Base-by-base conservation (phyloP, 176 grass and related monocot genomes). In the Dendrocalamus sinicus region DNA sequence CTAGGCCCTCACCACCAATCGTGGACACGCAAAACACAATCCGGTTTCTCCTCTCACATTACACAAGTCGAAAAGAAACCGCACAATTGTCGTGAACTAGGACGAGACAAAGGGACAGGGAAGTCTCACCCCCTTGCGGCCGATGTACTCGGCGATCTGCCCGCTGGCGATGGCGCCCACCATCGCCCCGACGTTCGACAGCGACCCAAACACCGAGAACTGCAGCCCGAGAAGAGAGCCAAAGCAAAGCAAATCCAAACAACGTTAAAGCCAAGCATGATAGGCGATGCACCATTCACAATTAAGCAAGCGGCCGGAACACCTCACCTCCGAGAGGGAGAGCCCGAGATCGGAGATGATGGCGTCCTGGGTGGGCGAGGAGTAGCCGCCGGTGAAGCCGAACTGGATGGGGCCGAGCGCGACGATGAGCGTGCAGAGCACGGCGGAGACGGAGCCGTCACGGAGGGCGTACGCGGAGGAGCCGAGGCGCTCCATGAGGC, bases 151-250 rank as follows among this genome's bases (percentile, higher is more conserved):
- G 2, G 93, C 91, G 40, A 98, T 93, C 86, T 98, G 95, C 7
- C 95, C 93, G 53, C 95, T 98, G 17, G 95, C 85, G 39, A 98
- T 98, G 55, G 93, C 93, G 1, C 93, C 95, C 62, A 98, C 87
- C 95, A 98, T 98, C 0, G 91, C 95, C 70, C 95, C 95, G 22
- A 98, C 93, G 8, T 98, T 95, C 1, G 95, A 98, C 22, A 98
- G 74, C 11, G 93, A 98, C 14, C 95, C 95, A 15, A 98, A 93
- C 50, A 95, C 23, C 6, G 95, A 92, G 73, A 98, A 98, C 93
- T 97, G 70, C 60, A 86, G 61, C 63, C 6, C 47, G 0, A 47
- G 22, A 55, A 0, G 14, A 26, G 8, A 65, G 14, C 15, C 30
- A 52, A 60, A 51, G 10, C 3, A 76, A 64, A 23, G 1, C 12